Conservation (phyloP, 495 filamentous ascomycete species). For the Neurospora sp. region DNA sequence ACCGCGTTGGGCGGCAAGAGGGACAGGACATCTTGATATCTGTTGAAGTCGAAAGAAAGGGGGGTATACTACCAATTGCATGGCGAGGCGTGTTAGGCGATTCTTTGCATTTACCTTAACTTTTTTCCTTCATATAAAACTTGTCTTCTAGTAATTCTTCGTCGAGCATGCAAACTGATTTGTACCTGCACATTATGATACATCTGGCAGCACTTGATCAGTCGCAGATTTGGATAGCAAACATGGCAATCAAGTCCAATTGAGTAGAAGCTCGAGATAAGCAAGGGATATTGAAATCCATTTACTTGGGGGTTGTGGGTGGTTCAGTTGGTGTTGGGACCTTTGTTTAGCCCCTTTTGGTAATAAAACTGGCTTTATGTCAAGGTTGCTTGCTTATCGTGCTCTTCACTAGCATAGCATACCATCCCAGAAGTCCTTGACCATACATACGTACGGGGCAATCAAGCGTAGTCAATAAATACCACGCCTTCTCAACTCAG, state of each 20-base stretch:
- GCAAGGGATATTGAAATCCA: too few species aligned
- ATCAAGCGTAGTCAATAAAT: not conserved
- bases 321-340: too few species aligned
- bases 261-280: too few species aligned
- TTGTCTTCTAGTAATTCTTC: not conserved
- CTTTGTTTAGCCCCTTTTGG: too few species aligned
- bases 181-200: not conserved
- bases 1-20: not conserved
- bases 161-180: not conserved
- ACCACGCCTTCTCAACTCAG: not conserved
- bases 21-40: not conserved
- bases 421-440: not conserved
- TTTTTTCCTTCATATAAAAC: not conserved
- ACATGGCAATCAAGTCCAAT: too few species aligned
- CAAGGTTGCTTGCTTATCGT: too few species aligned
- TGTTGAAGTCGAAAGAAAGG: not conserved
- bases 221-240: not conserved
- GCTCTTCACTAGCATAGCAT: too few species aligned
- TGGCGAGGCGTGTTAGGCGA: not conserved
- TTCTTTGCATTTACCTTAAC: not conserved
- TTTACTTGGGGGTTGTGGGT: too few species aligned
- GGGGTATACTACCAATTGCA: not conserved
- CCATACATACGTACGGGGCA: not conserved
- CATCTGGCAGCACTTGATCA: not conserved
- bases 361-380: too few species aligned